Conservation (phyloP, 1,139 yeast genomes). For the Lodderomyces beijingensis region DNA sequence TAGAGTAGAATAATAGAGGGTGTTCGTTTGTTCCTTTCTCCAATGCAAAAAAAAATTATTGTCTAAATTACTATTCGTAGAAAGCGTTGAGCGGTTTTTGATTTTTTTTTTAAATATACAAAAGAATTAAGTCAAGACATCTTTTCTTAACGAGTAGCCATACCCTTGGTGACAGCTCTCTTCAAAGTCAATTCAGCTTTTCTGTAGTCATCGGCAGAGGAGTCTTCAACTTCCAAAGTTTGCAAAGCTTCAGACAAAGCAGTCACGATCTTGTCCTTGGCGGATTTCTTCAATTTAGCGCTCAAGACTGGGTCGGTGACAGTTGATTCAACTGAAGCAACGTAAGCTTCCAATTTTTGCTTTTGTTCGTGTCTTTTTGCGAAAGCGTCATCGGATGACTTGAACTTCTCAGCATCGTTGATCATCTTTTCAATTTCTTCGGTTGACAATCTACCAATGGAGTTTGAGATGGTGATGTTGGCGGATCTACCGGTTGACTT, state of each 20-base stretch:
- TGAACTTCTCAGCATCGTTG: slow-evolving; percentile 97
- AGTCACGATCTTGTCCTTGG: slow-evolving; percentile 96
- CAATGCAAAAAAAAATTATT: slow-evolving; percentile 5
- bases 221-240: slow-evolving; percentile 95
- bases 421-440: slow-evolving; percentile 99
- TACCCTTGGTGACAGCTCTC: slow-evolving; percentile 99
- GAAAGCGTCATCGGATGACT: slow-evolving; percentile 98
- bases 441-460: slow-evolving; percentile 97
- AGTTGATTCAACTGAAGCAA: slow-evolving; percentile 94
- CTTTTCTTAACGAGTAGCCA: slow-evolving; percentile 84
- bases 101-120: no score
- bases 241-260: slow-evolving; percentile 98
- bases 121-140: slow-evolving; percentile 2
- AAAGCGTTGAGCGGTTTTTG: no score
- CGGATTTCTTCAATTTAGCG: slow-evolving; percentile 96
- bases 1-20: slow-evolving; percentile 30
- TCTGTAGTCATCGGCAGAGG: slow-evolving; percentile 95
- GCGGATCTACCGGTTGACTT: slow-evolving; percentile 99
- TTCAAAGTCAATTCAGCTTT: slow-evolving; percentile 98
- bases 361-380: slow-evolving; percentile 99
- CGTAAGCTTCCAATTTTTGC: slow-evolving; percentile 99
- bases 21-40: slow-evolving; percentile 10
- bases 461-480: slow-evolving; percentile 99
- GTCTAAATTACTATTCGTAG: no score
- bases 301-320: slow-evolving; percentile 98